Evolutionary conservation across 2,329 filamentous ascomycete species (phyloP), one percentile per base, ranked within the genome.

Genomic region (Hymenoscyphus linearis): DNA sequence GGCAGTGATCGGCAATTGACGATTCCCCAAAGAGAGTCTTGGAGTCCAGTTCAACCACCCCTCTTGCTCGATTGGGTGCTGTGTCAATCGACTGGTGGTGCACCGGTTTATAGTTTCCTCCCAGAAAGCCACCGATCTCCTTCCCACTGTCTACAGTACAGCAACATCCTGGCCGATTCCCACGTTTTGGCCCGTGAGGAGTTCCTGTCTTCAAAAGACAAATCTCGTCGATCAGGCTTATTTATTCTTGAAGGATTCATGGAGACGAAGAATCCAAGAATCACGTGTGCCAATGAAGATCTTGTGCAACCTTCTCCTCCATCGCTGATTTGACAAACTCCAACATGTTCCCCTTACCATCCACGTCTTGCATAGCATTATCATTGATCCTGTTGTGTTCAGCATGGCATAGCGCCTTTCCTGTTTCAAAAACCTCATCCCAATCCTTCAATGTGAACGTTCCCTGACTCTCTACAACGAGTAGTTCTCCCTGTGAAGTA

Each of bases 391-490:
- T 68, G 34, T 55, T 67, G 36, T 56, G 16, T 72, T 69, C 64
- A 27, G 79, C 77, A 62, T 79, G 87, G 74, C 92, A 96, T 55
- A 87, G 79, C 44, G 77, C 76, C 70, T 85, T 80, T 36, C 89
- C 91, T 52, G 80, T 77, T 64, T 86, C 81, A 66, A 86, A 84
- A 18, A 89, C 84, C 52, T 81, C 77, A 60, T 91, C 84, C 91
- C 93, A 97, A 65, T 88, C 86, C 14, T 85, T 80, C 66, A 89
- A 79, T 54, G 85, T 84, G 72, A 97, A 98, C 3, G 77, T 76
- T 0, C 93, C 93, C 69, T 93, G 86, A 70, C 91, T 96, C 76
- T 96, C 90, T 36, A 84, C 86, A 50, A 96, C 76, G 25, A 97
- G 76, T 57, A 96, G 77, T 62, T 90, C 85, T 9, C 87, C 84